Base-by-base conservation (phyloP, 352 stramenopile genomes). In the Phytophthora quininea region DNA sequence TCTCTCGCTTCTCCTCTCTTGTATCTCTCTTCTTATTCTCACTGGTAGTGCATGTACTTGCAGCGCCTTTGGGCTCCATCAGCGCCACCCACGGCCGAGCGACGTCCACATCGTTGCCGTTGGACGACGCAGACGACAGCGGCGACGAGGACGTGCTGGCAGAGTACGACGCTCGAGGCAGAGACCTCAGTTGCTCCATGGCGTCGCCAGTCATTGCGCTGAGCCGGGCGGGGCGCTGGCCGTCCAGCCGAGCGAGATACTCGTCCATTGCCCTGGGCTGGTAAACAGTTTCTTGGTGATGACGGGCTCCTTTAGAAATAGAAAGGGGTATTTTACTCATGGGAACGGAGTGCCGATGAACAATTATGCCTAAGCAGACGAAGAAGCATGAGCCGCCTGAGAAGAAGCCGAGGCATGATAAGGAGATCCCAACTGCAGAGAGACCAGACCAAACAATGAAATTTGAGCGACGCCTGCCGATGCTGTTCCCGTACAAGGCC, bases 101-200 rank as follows among this genome's bases (percentile, higher is more conserved):
- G 4, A 57, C 32, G 43, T 59, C 55, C 24, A 57, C 50, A 10
- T 15, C n/a, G 4, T 64, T 3, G 55, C 55, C 58, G 47, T n/a
- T 62, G 27, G 59, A 73, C 10, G 64, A 64, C 27, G 53, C 62
- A 10, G 64, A 73, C 12, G 52, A 61, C 24, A 52, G 35, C 10
- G 65, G 48, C 14, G 65, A 73, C n/a, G 55, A 66, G 14, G 54
- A 65, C 5, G 65, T 19, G 54, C 51, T 65, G 12, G 38, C 43
- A 12, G 10, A 71, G 42, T 30, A 67, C 8, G 5, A 8, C 45
- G 30, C 43, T 11, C 35, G 35, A 11, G 6, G 35, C 35, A 11
- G 35, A 40, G 35, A 40, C 35, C 6, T 40, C 19, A 24, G 19
- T 24, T 24, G 35, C 35, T 6, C 6, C 6, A 6, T 40, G 35